A percentile compares a stretch with the other conserved stretches of the same genome.
These are phyloP conservation scores for sorghum (Sorghum bicolor) DNA, from an alignment of 176 grass and related monocot genomes.

Conservation along the genomic window DNA sequence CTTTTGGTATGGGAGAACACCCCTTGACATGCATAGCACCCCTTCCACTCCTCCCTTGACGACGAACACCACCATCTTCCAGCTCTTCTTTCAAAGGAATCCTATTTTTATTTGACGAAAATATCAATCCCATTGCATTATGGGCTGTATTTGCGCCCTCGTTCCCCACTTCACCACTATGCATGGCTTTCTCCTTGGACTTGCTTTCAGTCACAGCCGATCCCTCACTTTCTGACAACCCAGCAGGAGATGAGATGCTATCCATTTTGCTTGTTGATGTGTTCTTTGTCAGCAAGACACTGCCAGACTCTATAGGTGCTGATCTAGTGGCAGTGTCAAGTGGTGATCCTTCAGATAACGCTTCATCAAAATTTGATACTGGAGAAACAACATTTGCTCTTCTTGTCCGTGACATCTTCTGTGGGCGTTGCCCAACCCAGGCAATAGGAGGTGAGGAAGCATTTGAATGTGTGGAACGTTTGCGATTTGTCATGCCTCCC, in stretches of 20 bases:
- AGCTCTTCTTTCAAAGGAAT: conserved; percentile 79
- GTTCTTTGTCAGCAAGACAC: conserved; percentile 25
- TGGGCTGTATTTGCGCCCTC: conserved; percentile 30
- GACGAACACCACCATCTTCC: conserved; percentile 49
- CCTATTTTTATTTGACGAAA: conserved; percentile 59
- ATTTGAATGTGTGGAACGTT: conserved; percentile 49
- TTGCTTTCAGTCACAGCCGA: conserved; percentile 48
- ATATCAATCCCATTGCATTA: conserved; percentile 33
- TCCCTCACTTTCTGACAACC: conserved; percentile 71
- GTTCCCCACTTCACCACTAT: conserved; percentile 53
- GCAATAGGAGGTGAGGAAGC: conserved; percentile 66
- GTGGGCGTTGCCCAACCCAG: conserved; percentile 72
- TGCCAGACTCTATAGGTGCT: conserved; percentile 24
- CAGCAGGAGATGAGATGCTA: conserved; percentile 53
- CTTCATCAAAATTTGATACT: conserved; percentile 83
- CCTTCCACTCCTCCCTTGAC: conserved; percentile 67
- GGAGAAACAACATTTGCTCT: conserved; percentile 86
- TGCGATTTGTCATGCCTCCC: conserved; percentile 50
- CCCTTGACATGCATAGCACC: conserved; percentile 50
- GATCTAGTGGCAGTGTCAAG: conserved; percentile 53
- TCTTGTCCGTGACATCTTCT: conserved; percentile 80
- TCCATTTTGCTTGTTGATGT: conserved; percentile 35
- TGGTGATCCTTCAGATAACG: conserved; percentile 53
- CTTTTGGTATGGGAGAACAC: conserved; percentile 50
- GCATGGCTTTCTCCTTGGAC: conserved; percentile 58